Base-by-base conservation (phyloP, 1,284 basidiomycete species). In the Austroboletus novae-zelandiae region DNA sequence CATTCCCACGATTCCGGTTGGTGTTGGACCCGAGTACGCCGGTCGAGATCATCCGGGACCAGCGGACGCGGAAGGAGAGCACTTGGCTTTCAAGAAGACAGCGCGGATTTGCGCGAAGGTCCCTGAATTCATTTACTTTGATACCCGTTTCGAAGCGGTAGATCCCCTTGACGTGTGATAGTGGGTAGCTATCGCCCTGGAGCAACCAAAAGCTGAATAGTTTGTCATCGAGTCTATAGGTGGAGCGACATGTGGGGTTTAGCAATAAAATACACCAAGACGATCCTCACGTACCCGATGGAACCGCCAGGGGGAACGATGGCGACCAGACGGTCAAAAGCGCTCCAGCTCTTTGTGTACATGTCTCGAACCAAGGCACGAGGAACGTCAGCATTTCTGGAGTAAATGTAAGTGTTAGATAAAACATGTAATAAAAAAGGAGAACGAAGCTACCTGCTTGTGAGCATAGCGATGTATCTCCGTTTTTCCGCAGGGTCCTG, bases 291-390 rank as follows among this genome's bases (percentile, higher is more conserved):
- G 32, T 66, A 89, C 89, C 89, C 90, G 49, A 92, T 91, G 0
- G 86, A 89, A 4, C 90, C 90, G 15, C 90, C 90, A 2, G 89
- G 89, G 14, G 90, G 88, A 1, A 92, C 89, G 56, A 92, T 90
- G 2, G 87, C 88, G 5, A 89, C 83, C 5, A 93, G 75, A 17
- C 90, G 80, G 64, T 90, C 86, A 59, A 92, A 92, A 5, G 89
- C 89, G 61, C 85, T 88, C 90, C 90, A 93, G 51, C 86, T 89
- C 69, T 92, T 92, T 39, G 88, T 91, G 65, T 93, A 92, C 84
- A 91, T 86, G 60, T 92, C 89, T 51, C 89, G 81, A 23, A 90
- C 86, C 27, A 92, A 77, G 1, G 87, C 85, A 41, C 90, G 80
- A 9, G 89, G 88, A n/a, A 90, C 83, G 59, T 91, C 90, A 9